phyloP scores from a whole-genome alignment of 2,329 filamentous ascomycete genomes.

The Tolypocladium cylindrosporum region DNA sequence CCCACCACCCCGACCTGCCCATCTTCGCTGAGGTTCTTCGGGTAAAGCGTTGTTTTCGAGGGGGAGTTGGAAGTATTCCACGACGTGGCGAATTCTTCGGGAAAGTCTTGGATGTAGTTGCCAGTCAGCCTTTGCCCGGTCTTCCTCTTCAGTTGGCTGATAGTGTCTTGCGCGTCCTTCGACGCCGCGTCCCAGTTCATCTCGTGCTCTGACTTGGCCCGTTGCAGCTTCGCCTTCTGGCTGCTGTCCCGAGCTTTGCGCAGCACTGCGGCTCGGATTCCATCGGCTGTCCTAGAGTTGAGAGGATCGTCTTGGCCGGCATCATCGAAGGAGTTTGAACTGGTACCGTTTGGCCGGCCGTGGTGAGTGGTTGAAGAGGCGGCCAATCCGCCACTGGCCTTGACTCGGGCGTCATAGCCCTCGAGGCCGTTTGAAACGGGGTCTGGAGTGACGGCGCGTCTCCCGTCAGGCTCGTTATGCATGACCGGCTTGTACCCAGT shows the following conservation, averaged over 20 bases:
- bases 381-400: background rate
- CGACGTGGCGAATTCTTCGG: slow-evolving; percentile 36
- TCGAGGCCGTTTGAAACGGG: slow-evolving; percentile 22
- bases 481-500: slow-evolving; percentile 26
- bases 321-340: background rate
- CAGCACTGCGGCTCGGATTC: slow-evolving; percentile 20
- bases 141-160: background rate
- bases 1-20: background rate
- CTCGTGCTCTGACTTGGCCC: slow-evolving; percentile 7
- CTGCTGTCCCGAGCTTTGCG: slow-evolving; percentile 14
- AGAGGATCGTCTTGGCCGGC: slow-evolving; percentile 5
- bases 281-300: slow-evolving; percentile 18
- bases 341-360: background rate
- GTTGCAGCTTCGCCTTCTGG: slow-evolving; percentile 7
- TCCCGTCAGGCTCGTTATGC: slow-evolving; percentile 24
- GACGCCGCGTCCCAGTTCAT: slow-evolving; percentile 4
- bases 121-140: slow-evolving; percentile 25
- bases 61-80: slow-evolving; percentile 25
- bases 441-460: slow-evolving; percentile 17
- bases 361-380: slow-evolving; percentile 7
- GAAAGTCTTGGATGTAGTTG: slow-evolving; percentile 40
- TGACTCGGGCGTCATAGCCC: slow-evolving; percentile 25
- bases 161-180: slow-evolving; percentile 1
- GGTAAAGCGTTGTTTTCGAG: slow-evolving; percentile 14
- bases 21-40: slow-evolving; percentile 6